Conservation (phyloP, 2,329 filamentous ascomycete species). For the Hymenoscyphus linearis region DNA sequence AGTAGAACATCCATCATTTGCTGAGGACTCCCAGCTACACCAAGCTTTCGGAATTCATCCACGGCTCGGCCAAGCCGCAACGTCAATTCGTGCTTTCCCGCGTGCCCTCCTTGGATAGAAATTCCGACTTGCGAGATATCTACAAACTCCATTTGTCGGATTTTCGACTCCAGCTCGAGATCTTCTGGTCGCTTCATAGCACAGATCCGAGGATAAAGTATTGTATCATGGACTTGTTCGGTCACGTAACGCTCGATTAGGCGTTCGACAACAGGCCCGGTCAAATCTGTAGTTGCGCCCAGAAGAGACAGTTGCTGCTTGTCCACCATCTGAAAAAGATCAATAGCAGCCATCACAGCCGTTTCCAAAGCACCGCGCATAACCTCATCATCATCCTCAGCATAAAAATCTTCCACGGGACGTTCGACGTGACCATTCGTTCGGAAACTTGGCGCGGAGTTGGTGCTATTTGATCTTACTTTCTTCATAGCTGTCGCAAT, state of each 20-base stretch:
- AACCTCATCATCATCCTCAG: constrained; percentile 85
- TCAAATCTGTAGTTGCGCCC: constrained; percentile 88
- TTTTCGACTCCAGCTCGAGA: constrained; percentile 79
- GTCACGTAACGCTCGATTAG: constrained; percentile 92
- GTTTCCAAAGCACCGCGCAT: constrained; percentile 88
- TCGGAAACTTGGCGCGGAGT: constrained; percentile 27
- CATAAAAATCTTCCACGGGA: constrained; percentile 56
- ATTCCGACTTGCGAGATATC: constrained; percentile 95
- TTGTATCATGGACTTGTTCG: constrained; percentile 80
- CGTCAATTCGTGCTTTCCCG: constrained; percentile 76
- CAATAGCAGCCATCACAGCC: constrained; percentile 87
- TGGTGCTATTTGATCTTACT: constrained; percentile 46
- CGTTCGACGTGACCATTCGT: constrained; percentile 35
- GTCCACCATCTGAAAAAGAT: constrained; percentile 91
- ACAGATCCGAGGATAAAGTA: constrained; percentile 79
- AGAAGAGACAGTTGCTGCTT: constrained; percentile 90
- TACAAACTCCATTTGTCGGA: constrained; percentile 86
- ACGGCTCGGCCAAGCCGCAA: constrained; percentile 72
- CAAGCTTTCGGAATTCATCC: constrained; percentile 87
- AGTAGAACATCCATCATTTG: constrained; percentile 35
- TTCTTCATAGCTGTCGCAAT: constrained; percentile 50
- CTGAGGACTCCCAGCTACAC: constrained; percentile 47
- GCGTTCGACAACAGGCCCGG: constrained; percentile 84
- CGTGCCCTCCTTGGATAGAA: constrained; percentile 69
- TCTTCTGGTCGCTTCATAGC: constrained; percentile 77